Base-by-base conservation (phyloP, 768 basidiomycete species). In the Lenzites betulinus region DNA sequence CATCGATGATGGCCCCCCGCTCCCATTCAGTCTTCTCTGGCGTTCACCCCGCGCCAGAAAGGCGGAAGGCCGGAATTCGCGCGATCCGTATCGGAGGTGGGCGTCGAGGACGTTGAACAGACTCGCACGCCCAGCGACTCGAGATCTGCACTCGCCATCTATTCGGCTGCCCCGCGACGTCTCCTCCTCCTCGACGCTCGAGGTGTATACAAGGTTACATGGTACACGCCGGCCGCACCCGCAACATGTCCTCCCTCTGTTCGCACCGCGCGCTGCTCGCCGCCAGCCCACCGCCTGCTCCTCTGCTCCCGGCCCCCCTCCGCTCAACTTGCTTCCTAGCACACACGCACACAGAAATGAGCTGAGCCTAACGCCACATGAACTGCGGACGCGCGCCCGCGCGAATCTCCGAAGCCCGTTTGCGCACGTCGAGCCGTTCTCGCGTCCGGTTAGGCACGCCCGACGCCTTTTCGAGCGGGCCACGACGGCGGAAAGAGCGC, bases 311-410 rank as follows among this genome's bases (percentile, higher is more conserved):
- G 44, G 22, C 44, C 22, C 7, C 20, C n/a, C n/a, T n/a, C n/a
- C n/a, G n/a, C n/a, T n/a, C 22, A 22, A 15, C 23, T 13, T 36
- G 30, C 30, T 25, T 35, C 35, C 23, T 18, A n/a, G 7, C 55
- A 51, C 22, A 39, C 56, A 25, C 30, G 26, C 23, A n/a, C 11
- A 4, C 30, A 18, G 9, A 42, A 7, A 50, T 58, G 38, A 58
- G 48, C 56, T 50, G 28, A 58, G 56, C 26, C 48, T 42, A 58
- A 58, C 56, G 56, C 56, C 56, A 58, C 56, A 58, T 58, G 39
- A 58, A 43, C 48, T 51, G 48, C 49, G 48, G 46, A 50, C 41
- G 39, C 49, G 39, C 56, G 39, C 22, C 23, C n/a, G 28, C 38
- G 36, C 48, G 39, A 49, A 58, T 58, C 39, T 51, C 48, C 48